Conservation (phyloP, 805 yeast species). For the Ogataea methylovora region DNA sequence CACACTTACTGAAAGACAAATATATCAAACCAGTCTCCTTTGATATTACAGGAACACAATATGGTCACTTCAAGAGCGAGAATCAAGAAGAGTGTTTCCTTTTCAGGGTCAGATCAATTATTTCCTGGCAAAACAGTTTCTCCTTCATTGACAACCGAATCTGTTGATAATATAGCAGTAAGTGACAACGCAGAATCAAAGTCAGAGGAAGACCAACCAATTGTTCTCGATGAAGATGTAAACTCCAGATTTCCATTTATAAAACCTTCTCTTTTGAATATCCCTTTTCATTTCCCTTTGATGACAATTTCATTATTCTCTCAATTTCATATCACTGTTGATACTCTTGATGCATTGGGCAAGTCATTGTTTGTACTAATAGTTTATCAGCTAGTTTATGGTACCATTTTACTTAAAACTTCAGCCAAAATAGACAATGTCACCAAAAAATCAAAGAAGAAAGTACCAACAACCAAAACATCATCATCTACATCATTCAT, state of each 20-base stretch:
- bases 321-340: slow-evolving; percentile 24
- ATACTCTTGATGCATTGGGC: slow-evolving; percentile 19
- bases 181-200: slow-evolving; percentile 9
- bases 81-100: slow-evolving; percentile 23
- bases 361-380: slow-evolving; percentile 22
- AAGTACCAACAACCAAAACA: slow-evolving; percentile 7
- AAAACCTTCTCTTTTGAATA: slow-evolving; percentile 8
- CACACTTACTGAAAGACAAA: no score
- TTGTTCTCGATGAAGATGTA: not conserved
- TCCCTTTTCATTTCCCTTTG: slow-evolving; percentile 25
- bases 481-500: slow-evolving; percentile 9
- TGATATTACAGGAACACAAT: no score
- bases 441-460: slow-evolving; percentile 18
- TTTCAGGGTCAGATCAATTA: slow-evolving; percentile 7
- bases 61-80: slow-evolving; percentile 6
- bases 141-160: not conserved
- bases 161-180: not conserved
- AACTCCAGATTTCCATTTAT: slow-evolving; percentile 15
- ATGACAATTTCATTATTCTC: slow-evolving; percentile 20
- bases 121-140: not conserved
- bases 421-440: no score
- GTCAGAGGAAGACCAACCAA: slow-evolving; percentile 19
- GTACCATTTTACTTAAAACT: slow-evolving; percentile 26
- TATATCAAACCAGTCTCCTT: no score
- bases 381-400: slow-evolving; percentile 28